Base-by-base conservation (phyloP, 495 filamentous ascomycete genomes). In the Pyronema domesticum region DNA sequence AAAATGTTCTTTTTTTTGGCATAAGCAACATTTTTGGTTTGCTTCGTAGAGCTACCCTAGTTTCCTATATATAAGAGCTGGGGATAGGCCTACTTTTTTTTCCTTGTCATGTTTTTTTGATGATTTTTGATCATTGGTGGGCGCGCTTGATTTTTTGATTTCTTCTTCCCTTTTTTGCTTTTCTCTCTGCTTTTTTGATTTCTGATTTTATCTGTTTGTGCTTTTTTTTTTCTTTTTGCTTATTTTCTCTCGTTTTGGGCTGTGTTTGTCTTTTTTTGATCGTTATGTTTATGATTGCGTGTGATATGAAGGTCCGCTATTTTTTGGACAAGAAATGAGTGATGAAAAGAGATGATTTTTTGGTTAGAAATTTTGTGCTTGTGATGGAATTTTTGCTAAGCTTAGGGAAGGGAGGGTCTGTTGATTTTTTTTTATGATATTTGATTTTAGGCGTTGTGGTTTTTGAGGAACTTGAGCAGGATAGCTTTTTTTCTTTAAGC, bases 51-150 rank as follows among this genome's bases (percentile, higher is more conserved):
- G 39, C 15, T 42, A 14, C 45, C 3, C 10, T 8, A 14, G 10
- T 17, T 30, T 48, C 53, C n/a, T n/a, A n/a, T n/a, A n/a, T 59
- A 34, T 37, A 46, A 39, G 35, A 23, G 49, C 42, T 40, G 35
- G 59, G 46, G 46, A 42, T 17, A 13, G 11, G 39, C 52, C 49
- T 56, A 37, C 15, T 11, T 40, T 55, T 46, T 50, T 19, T 17
- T 51, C 47, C 49, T 45, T 55, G 14, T 52, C 60, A 59, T 59
- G 34, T 39, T 48, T 60, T 37, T 46, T 52, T 47, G 34, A 40
- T 49, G 53, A 42, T 53, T 44, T 35, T 11, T 36, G 30, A 18
- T 48, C 33, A 18, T 46, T 35, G n/a, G 34, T 34, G 53, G 44
- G 17, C 33, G 23, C 23, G 23, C 23, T 54, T 33, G 43, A n/a